A percentile compares a stretch with the other conserved stretches of the same genome.
These are phyloP conservation scores for Austroboletus niveus DNA, from an alignment of 1,284 basidiomycete genomes.

Conservation along the genomic window DNA sequence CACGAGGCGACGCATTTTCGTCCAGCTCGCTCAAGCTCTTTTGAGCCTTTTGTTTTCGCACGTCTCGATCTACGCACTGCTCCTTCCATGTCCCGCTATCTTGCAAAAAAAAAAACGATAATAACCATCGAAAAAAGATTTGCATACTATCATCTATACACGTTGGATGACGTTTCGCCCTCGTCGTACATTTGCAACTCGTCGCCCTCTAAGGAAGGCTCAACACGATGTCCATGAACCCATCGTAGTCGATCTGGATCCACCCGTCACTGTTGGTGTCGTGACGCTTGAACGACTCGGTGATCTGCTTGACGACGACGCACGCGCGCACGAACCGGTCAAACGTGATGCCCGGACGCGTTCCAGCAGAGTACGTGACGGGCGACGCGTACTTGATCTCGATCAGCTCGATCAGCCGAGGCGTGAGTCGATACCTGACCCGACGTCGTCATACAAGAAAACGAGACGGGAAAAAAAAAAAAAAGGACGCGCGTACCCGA, in stretches of 20 bases:
- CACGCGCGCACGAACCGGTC: constrained; percentile 83
- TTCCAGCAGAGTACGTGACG: constrained; percentile 32
- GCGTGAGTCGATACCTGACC: constrained; percentile 61
- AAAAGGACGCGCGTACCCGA: constrained; percentile 44
- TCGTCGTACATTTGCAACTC: background rate
- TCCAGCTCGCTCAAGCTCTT: constrained; percentile 19
- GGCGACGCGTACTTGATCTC: constrained; percentile 60
- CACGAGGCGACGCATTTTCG: constrained; percentile 33
- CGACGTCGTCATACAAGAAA: background rate
- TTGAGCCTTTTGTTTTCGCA: constrained; percentile 3
- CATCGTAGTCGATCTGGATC: constrained; percentile 75
- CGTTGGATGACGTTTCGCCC: too few species aligned
- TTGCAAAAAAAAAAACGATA: too few species aligned
- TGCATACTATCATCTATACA: background rate
- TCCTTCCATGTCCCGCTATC: too few species aligned
- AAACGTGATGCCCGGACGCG: constrained; percentile 65
- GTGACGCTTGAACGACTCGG: constrained; percentile 59
- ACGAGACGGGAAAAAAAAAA: background rate
- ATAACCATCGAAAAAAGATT: background rate
- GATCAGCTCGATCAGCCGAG: constrained; percentile 58
- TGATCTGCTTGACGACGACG: constrained; percentile 75
- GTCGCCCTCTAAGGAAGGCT: constrained; percentile 49
- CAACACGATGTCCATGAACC: constrained; percentile 73
- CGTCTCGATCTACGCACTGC: too few species aligned
- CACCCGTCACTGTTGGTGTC: constrained; percentile 71